Base-by-base conservation (phyloP, 179 eudicot genomes). In the Beta macrorhiza region DNA sequence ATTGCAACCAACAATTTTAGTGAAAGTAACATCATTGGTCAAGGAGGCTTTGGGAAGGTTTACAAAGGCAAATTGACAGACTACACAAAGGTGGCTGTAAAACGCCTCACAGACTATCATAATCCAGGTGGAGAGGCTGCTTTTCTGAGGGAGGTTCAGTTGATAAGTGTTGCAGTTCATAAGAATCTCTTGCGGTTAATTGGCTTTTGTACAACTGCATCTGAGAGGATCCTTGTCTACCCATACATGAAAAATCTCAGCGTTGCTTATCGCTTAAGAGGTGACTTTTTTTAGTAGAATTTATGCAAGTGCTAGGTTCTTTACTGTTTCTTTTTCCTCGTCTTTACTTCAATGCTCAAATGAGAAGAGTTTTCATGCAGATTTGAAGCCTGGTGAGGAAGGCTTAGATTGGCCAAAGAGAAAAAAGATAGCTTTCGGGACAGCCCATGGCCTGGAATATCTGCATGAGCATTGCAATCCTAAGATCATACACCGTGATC, bases 231-330 rank as follows among this genome's bases (percentile, higher is more conserved):
- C 82, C 97, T 96, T 68, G 94, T 96, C 72, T 96, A 96, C 84
- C 99, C 99, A 4, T 96, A 89, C 85, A 96, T 96, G 99, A 89
- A 89, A 65, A 91, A 96, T 88, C 92, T 91, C 25, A 96, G 99
- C 45, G 96, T 96, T 78, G 98, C 98, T 14, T 89, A 92, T 89
- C 92, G 90, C 73, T 83, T 96, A 79, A 87, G 98, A 91, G 98
- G 99, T 93, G 83, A 20, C 32, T 7, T 15, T 29, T 14, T 58
- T 77, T 37, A 1, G 42, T 37, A 37, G 42, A 37, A 1, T 20
- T 59, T 22, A 17, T 16, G 56, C 44, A 62, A 42, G 55, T 37
- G 15, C 15, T 64, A 51, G 7, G 20, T 64, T 47, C 25, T 47
- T 47, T 47, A 9, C 55, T 51, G 29, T 11, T 74, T 56, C 17